Evolutionary conservation across 2,329 filamentous ascomycete species (phyloP).

Genomic region (Boeremia exigua): DNA sequence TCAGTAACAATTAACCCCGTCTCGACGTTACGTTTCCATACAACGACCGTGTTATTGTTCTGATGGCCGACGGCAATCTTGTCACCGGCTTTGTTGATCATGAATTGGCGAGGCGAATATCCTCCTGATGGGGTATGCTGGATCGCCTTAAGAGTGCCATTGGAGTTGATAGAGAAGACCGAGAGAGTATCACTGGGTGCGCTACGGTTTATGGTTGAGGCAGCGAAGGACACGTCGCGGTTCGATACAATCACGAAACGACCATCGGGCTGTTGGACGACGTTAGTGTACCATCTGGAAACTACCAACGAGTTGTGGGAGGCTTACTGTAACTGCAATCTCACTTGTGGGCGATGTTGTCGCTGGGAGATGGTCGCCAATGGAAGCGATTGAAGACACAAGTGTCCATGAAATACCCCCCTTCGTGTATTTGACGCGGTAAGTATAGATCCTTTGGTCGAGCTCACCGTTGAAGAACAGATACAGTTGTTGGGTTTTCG

Average conservation of each 20-base stretch:
- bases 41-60: conserved; percentile 63
- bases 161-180: conserved; percentile 43
- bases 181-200: conserved; percentile 63
- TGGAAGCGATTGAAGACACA: not conserved
- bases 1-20: conserved; percentile 62
- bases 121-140: conserved; percentile 68
- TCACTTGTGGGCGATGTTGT: conserved; percentile 19
- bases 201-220: conserved; percentile 35
- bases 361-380: conserved; percentile 9
- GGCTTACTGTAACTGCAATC: conserved; percentile 15
- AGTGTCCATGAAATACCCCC: conserved; percentile 10
- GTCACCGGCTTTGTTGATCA: conserved; percentile 67
- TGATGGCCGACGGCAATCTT: conserved; percentile 71
- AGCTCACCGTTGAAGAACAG: conserved; percentile 21
- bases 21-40: conserved; percentile 64
- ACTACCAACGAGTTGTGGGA: not conserved
- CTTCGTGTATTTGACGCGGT: conserved; percentile 9
- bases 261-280: conserved; percentile 38
- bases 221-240: conserved; percentile 64
- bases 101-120: conserved; percentile 68
- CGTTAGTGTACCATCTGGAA: not conserved
- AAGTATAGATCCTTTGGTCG: conserved; percentile 16
- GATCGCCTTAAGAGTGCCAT: conserved; percentile 61
- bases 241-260: conserved; percentile 71
- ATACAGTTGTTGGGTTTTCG: conserved; percentile 4